These are phyloP conservation scores for Vigna reflexopilosa DNA, from an alignment of 306 rosid genomes.

Conservation along the genomic window DNA sequence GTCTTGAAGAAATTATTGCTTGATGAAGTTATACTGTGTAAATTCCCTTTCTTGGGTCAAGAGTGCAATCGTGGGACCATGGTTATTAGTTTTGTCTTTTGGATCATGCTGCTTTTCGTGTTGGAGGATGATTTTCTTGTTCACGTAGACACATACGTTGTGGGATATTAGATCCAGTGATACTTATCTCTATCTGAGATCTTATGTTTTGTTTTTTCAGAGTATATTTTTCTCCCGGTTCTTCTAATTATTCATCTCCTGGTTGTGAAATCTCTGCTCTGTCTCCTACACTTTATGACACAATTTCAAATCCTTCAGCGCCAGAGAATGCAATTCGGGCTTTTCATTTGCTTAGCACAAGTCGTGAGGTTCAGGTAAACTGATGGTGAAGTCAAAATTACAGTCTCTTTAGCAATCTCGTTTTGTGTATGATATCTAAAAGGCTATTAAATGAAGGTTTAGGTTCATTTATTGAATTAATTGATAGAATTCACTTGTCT, in stretches of 20 bases:
- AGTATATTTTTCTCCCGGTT: constrained; percentile 59
- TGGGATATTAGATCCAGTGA: neutral
- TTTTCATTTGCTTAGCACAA: constrained; percentile 63
- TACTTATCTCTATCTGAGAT: neutral
- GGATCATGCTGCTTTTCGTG: neutral
- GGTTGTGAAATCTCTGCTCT: constrained; percentile 42
- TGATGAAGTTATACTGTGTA: neutral
- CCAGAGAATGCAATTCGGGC: constrained; percentile 72
- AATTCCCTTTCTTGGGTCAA: constrained; percentile 20
- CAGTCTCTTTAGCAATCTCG: too few relatives aligned
- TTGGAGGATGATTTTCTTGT: neutral
- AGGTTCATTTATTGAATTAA: constrained; percentile 13
- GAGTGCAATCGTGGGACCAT: neutral
- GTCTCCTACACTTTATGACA: constrained; percentile 43
- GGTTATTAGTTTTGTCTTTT: neutral
- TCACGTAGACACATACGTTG: neutral
- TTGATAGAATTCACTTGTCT: neutral
- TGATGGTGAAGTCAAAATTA: neutral
- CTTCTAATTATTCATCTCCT: constrained; percentile 42
- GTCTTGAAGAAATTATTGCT: neutral
- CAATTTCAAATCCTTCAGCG: constrained; percentile 39
- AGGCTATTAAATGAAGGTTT: neutral
- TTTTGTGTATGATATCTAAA: neutral
- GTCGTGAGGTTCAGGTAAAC: constrained; percentile 73
- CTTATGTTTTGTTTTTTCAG: constrained; percentile 44